Base-by-base conservation (phyloP, 2,329 filamentous ascomycete genomes). In the Pestalotiopsis sp. region DNA sequence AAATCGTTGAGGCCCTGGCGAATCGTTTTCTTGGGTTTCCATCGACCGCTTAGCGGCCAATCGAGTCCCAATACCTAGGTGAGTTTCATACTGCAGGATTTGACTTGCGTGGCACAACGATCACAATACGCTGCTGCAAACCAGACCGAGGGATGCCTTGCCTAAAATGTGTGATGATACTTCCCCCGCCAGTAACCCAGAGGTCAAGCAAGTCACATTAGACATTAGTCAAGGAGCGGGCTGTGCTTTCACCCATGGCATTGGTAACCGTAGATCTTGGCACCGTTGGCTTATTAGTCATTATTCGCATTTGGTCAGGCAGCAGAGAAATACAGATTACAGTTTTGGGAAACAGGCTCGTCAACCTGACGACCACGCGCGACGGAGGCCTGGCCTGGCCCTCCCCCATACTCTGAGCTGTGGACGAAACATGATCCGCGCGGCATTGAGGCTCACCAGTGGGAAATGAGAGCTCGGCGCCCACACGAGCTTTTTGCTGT, bases 331-430 rank as follows among this genome's bases (percentile, higher is more conserved):
- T 13, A 7, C 40, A 48, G n/a, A 48, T 14, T 14, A 48, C 40
- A n/a, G 40, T 48, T 48, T 48, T 6, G 40, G 13, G 14, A 58
- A 58, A 35, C 26, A n/a, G 57, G 39, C 63, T 57, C 40, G 63
- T 57, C 44, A 65, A 65, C 44, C 64, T 66, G 55, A 66, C 64
- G 57, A 39, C 44, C 13, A 44, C 40, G 40, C 26, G 22, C 60
- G 39, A 52, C 62, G 56, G 17, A 58, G 64, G 30, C 30, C 30
- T 35, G 30, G 30, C 30, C 30, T n/a, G n/a, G n/a, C n/a, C 52
- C 11, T 65, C 52, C 55, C 52, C 64, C 52, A 58, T 59, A 55
- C 39, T 35, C 30, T 22, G 14, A 66, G 44, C 48, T 55, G 48
- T 20, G 48, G 62, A 55, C 62, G 64, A 60, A 59, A 66, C 60